Evolutionary conservation across 768 basidiomycete genomes (phyloP), one percentile per base, ranked within the genome.

Genomic region (Exsudoporus frostii): DNA sequence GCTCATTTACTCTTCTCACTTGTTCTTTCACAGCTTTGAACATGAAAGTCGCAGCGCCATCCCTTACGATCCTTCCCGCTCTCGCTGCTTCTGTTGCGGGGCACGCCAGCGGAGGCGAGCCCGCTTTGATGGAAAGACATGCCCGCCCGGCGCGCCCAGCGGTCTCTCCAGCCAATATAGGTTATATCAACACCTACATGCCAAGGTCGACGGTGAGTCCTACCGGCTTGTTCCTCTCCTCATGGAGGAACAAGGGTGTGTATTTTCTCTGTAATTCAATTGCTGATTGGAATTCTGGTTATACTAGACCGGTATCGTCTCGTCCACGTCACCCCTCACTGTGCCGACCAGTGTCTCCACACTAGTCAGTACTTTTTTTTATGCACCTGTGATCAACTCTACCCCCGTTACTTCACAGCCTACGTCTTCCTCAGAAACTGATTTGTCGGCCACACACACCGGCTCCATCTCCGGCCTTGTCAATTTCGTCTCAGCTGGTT

Each of bases 401-500:
- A 24, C n/a, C 6, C 17, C 30, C 7, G 5, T 41, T 33, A 33
- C 8, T 30, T 20, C 29, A 27, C 49, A 50, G 15, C 41, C 59
- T 30, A 24, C 43, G 6, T 33, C 27, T 34, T 38, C 44, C 19
- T n/a, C 50, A 9, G 19, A 22, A 22, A 11, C 10, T 33, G 40
- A 29, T 22, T 27, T 17, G 8, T 27, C 25, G 19, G 32, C 22
- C 6, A 29, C 34, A 24, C 34, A 38, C 22, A 48, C 34, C 14
- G 39, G 29, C 30, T 34, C 45, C 20, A 46, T 47, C 20, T 10
- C 30, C 0, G 68, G 71, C 25, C 41, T 78, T 42, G 71, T 80
- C 55, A 63, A 67, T n/a, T 70, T 78, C 50, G 39, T 59, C 13
- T 68, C 70, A 24, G 32, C 53, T 46, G 39, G 55, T 17, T 56